Conservation (phyloP, 208 protist genomes). For the Crithidia brevicula region DNA sequence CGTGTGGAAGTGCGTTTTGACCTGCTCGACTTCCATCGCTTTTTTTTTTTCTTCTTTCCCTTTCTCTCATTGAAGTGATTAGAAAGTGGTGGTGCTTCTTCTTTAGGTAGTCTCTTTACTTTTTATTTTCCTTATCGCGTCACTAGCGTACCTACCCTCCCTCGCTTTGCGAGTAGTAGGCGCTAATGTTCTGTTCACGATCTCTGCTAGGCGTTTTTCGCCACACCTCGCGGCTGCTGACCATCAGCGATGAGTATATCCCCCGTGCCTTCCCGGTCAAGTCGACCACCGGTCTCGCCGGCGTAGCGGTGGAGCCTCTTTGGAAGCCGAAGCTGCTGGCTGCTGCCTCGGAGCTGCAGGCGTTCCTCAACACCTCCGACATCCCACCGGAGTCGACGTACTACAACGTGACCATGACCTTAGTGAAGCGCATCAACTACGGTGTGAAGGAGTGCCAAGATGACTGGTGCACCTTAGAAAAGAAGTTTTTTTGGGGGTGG, state of each 20-base stretch:
- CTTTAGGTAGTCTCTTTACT: too few relatives aligned
- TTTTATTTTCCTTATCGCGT: background rate
- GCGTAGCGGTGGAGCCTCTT: conserved; percentile 89
- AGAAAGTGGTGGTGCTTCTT: too few relatives aligned
- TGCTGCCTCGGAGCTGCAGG: conserved; percentile 81
- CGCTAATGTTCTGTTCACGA: conserved; percentile 29
- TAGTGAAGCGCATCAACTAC: conserved; percentile 91
- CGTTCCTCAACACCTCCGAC: conserved; percentile 82
- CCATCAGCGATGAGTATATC: conserved; percentile 93
- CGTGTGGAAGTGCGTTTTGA: background rate
- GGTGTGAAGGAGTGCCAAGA: conserved; percentile 89
- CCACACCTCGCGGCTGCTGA: conserved; percentile 48
- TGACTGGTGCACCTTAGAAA: conserved; percentile 92
- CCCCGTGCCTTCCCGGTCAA: conserved; percentile 92
- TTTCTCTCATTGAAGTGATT: too few relatives aligned
- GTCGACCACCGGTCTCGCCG: conserved; percentile 87
- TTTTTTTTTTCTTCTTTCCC: conserved; percentile 6
- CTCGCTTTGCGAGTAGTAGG: background rate
- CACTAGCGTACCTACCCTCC: background rate
- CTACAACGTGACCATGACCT: conserved; percentile 91
- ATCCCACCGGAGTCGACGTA: conserved; percentile 92
- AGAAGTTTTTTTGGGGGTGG: conserved; percentile 93
- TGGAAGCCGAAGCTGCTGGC: conserved; percentile 93
- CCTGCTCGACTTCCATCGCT: too few relatives aligned
- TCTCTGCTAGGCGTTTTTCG: conserved; percentile 47